A percentile compares a stretch with the other conserved stretches of the same genome.
Conservation (phyloP, 768 basidiomycete genomes). For the Ramaria sp. region DNA sequence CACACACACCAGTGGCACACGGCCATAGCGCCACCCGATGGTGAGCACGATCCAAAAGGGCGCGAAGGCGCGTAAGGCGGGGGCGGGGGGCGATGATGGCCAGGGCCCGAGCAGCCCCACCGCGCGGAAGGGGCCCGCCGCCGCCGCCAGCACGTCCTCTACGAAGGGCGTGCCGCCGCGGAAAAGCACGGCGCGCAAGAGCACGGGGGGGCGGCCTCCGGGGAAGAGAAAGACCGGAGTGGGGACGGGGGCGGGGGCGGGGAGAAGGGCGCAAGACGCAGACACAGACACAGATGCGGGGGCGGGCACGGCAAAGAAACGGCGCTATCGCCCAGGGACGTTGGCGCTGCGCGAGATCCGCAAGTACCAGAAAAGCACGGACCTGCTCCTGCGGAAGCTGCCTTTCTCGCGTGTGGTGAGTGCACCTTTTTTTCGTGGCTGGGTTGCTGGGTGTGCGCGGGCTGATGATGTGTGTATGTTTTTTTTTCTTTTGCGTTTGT, state of each 20-base stretch:
- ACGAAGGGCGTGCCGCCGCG: constrained; percentile 34
- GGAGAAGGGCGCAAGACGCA: no score
- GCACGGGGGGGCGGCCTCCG: constrained; percentile 61
- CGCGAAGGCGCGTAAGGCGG: constrained; percentile 28
- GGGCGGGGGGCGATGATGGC: constrained; percentile 19
- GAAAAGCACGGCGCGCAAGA: constrained; percentile 69
- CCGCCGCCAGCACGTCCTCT: neutral
- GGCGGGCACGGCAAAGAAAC: constrained; percentile 26
- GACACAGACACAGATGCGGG: no score
- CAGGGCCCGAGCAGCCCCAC: constrained; percentile 37
- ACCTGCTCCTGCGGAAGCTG: constrained; percentile 75
- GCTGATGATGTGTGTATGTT: no score
- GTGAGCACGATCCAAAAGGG: constrained; percentile 57
- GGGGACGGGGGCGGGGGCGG: constrained; percentile 11
- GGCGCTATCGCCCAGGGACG: constrained; percentile 82
- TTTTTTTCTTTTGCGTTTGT: no score
- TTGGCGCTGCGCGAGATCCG: constrained; percentile 87
- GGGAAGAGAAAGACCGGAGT: constrained; percentile 20
- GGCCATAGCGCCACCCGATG: constrained; percentile 29
- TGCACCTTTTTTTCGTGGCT: no score
- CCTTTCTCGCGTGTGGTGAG: constrained; percentile 88
- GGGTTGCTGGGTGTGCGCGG: no score
- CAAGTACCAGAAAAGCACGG: constrained; percentile 90
- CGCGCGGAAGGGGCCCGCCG: constrained; percentile 25
- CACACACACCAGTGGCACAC: no score